Base-by-base conservation (phyloP, 75 land plant species). In the Chamaecyparis obtusa region DNA sequence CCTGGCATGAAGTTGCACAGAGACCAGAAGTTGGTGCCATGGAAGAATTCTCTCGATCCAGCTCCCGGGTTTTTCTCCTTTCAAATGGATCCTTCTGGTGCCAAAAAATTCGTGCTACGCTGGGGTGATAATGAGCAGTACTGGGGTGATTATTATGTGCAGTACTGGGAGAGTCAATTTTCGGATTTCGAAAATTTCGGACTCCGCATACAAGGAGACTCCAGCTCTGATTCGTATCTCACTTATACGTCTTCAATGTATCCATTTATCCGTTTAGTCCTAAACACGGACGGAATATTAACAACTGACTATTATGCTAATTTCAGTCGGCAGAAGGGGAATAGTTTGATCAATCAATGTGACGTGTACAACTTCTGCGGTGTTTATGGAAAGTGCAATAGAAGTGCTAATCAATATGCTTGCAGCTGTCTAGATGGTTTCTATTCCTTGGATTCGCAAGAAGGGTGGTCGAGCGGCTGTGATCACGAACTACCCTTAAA, bases 351-450 rank as follows among this genome's bases (percentile, higher is more conserved):
- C 0, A 1, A 77, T 33, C 41, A 46, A 0, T 79, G 87, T 21
- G 17, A 44, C 27, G 87, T 87, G 3, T 21, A 35, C 9, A 14
- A 82, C 32, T 14, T 79, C 15, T 87, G 87, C 51, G 87, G 87
- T 8, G 46, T 0, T 5, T 6, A 48, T 43, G 49, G 60, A 6
- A 32, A 49, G 13, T 87, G 87, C 56, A 77, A 87, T 71, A 14
- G 2, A 14, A n/a, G n/a, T n/a, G 5, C 8, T 46, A 4, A 46
- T 46, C 7, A 5, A 46, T 6, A 46, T 46, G 48, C 6, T 35
- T 87, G 87, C 83, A 30, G 17, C 21, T 87, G 87, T 30, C 83
- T 82, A 5, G 48, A 10, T 11, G 87, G 87, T 30, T 87, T 87
- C 54, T 36, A 0, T 1, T 83, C 87, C 60, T 56, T 3, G 60